These are phyloP conservation scores for Chalara sp. DNA, from an alignment of 2,329 filamentous ascomycete genomes.

Conservation along the genomic window DNA sequence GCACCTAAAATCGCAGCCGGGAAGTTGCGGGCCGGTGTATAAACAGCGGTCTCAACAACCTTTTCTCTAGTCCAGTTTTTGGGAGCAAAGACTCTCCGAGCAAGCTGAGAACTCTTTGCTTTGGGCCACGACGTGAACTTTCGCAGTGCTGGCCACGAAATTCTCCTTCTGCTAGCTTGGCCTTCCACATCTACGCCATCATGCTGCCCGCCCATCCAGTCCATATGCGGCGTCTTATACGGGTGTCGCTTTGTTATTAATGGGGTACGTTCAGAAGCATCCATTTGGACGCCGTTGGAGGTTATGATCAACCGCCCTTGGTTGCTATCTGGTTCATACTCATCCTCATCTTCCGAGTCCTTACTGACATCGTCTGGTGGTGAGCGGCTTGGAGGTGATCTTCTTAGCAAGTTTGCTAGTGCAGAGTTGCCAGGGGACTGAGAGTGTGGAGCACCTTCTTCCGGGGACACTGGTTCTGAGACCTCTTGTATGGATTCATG, in stretches of 20 bases:
- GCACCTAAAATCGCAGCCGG: conserved; percentile 85
- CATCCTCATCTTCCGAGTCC: conserved; percentile 4
- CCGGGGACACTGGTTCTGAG: conserved; percentile 48
- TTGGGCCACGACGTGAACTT: conserved; percentile 17
- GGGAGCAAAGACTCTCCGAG: conserved; percentile 43
- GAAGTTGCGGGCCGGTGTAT: conserved; percentile 63
- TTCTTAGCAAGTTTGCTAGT: conserved; percentile 42
- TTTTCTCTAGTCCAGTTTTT: conserved; percentile 64
- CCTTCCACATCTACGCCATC: conserved; percentile 24
- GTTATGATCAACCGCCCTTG: conserved; percentile 19
- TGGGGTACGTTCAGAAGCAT: conserved; percentile 23
- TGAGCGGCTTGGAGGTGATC: conserved; percentile 24
- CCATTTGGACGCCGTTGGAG: conserved; percentile 14
- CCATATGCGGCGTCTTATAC: conserved; percentile 15
- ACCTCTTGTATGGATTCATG: conserved; percentile 54
- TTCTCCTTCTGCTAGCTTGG: conserved; percentile 12
- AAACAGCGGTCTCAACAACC: conserved; percentile 56
- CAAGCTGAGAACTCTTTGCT: conserved; percentile 15
- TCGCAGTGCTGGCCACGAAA: conserved; percentile 23
- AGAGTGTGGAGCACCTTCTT: conserved; percentile 27
- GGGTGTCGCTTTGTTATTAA: conserved; percentile 16
- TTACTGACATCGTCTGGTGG: conserved; percentile 5
- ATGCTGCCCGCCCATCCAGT: conserved; percentile 24
- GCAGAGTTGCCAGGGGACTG: conserved; percentile 35
- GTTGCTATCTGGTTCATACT: conserved; percentile 1